A percentile compares a stretch with the other conserved stretches of the same genome.
Conservation (phyloP, 768 basidiomycete species). For the Boletales sp. region DNA sequence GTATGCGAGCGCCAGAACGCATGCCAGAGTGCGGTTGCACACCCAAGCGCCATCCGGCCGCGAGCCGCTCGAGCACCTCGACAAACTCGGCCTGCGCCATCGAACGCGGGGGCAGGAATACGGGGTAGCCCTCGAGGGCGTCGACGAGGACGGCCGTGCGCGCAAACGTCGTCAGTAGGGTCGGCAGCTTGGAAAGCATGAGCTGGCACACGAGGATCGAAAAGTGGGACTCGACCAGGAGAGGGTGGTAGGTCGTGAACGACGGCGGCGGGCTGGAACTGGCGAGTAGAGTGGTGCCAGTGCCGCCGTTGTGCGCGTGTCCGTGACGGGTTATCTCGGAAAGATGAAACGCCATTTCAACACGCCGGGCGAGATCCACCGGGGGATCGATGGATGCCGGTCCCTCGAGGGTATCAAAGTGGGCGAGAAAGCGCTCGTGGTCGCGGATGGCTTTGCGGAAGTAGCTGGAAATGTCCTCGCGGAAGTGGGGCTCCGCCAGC, state of each 20-base stretch:
- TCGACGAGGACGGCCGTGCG: conserved; percentile 69
- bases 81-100: conserved; percentile 90
- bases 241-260: conserved; percentile 88
- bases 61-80: conserved; percentile 79
- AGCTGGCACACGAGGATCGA: conserved; percentile 71
- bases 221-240: conserved; percentile 85
- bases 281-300: conserved; percentile 32
- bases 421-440: conserved; percentile 77
- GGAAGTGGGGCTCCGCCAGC: conserved; percentile 52
- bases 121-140: conserved; percentile 82
- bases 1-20: conserved; percentile 35
- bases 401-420: conserved; percentile 75
- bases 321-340: conserved; percentile 68
- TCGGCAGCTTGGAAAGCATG: conserved; percentile 72
- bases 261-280: conserved; percentile 44
- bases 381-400: conserved; percentile 16
- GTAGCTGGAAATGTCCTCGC: conserved; percentile 55
- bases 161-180: conserved; percentile 60
- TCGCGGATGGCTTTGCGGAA: conserved; percentile 78
- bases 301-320: conserved; percentile 31
- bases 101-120: conserved; percentile 82
- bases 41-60: conserved; percentile 70
- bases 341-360: conserved; percentile 65
- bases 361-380: conserved; percentile 45
- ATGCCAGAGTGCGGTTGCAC: conserved; percentile 52